Evolutionary conservation across 208 protist genomes (phyloP).

Genomic region (Phytomonas sp.): DNA sequence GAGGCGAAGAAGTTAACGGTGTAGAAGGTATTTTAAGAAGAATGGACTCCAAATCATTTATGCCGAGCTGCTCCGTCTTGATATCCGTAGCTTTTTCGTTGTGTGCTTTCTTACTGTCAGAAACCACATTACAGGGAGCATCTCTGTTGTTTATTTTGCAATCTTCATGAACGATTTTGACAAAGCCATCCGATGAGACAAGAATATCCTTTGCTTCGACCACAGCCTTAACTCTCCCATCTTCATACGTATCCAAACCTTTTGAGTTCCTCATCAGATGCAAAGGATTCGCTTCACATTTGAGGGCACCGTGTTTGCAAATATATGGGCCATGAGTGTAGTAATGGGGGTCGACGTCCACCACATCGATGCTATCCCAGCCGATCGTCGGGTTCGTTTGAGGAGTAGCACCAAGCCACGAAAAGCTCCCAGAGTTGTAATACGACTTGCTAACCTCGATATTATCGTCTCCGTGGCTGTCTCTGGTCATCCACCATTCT

Average conservation of each 20-base stretch:
- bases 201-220: neutral
- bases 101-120: neutral
- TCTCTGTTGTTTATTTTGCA: neutral
- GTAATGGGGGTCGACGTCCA: neutral
- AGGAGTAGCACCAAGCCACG: conserved; percentile 45
- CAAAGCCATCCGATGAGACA: neutral
- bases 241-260: neutral
- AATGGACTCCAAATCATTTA: neutral
- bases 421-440: conserved; percentile 36
- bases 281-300: neutral
- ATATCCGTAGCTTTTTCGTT: neutral
- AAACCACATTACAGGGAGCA: neutral
- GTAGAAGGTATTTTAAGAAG: neutral
- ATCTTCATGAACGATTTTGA: neutral
- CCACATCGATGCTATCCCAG: neutral
- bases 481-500: conserved; percentile 40
- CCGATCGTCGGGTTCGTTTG: neutral
- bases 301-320: neutral
- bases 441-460: conserved; percentile 76
- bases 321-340: neutral
- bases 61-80: neutral
- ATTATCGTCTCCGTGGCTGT: conserved; percentile 54
- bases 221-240: neutral
- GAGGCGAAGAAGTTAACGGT: neutral
- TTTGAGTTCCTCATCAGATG: neutral